phyloP scores from a whole-genome alignment of 352 stramenopile species.

The Phytophthora chlamydospora region DNA sequence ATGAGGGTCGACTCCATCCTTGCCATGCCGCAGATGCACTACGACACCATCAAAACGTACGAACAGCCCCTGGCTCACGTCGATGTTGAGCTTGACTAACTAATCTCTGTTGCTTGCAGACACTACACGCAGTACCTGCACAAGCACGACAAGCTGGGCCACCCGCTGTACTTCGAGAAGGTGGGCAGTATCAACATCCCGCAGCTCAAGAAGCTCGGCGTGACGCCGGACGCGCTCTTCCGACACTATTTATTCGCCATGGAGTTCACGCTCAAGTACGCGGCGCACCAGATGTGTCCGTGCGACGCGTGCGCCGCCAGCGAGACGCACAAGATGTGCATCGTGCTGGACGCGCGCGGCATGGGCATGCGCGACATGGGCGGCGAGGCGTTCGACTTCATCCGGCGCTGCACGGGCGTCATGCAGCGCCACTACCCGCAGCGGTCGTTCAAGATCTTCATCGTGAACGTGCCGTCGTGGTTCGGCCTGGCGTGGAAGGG shows the following conservation, averaged over 20 bases:
- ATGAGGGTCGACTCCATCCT: constrained; percentile 76
- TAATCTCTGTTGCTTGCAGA: constrained; percentile 28
- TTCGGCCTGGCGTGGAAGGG: constrained; percentile 93
- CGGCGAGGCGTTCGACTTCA: constrained; percentile 83
- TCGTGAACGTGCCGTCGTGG: constrained; percentile 92
- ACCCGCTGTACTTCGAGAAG: constrained; percentile 86
- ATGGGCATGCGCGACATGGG: constrained; percentile 82
- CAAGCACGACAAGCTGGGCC: constrained; percentile 80
- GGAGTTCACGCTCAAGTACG: constrained; percentile 86
- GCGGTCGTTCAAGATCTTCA: constrained; percentile 91
- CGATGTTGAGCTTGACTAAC: background rate
- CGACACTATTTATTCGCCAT: constrained; percentile 87
- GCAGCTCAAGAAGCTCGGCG: constrained; percentile 69
- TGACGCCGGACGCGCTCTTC: constrained; percentile 75
- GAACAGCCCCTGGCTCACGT: constrained; percentile 23
- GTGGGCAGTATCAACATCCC: constrained; percentile 85
- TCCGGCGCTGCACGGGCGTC: constrained; percentile 77
- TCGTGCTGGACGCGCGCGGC: constrained; percentile 74
- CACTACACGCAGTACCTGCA: constrained; percentile 82
- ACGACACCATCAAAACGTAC: constrained; percentile 73
- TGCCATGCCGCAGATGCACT: constrained; percentile 55
- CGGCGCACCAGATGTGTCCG: constrained; percentile 55
- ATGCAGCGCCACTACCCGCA: constrained; percentile 91
- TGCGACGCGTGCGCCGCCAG: constrained; percentile 66
- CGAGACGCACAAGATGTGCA: constrained; percentile 75